Percentiles rank a stretch among this genome's conserved stretches.
Conservation (phyloP, 768 basidiomycete genomes). For the Amanita rubescens region DNA sequence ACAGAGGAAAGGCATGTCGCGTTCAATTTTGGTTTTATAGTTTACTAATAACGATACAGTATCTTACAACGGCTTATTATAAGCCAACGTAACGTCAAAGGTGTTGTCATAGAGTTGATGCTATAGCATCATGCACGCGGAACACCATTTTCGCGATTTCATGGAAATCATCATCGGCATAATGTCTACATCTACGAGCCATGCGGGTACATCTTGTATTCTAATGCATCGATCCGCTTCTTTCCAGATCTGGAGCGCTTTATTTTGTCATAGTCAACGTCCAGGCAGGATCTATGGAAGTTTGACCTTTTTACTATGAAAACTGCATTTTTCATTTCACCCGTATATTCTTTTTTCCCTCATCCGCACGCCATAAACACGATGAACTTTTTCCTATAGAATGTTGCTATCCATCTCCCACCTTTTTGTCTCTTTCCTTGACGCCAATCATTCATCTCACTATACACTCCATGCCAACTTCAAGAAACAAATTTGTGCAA, state of each 20-base stretch:
- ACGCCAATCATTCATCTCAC: neutral
- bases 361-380: neutral
- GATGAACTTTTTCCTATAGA: neutral
- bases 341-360: neutral
- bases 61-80: conserved; percentile 9
- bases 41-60: neutral
- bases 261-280: neutral
- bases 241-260: neutral
- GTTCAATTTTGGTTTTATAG: neutral
- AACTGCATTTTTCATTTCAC: neutral
- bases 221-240: neutral
- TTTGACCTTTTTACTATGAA: neutral
- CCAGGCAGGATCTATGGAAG: neutral
- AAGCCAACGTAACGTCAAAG: conserved; percentile 8
- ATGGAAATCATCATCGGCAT: neutral
- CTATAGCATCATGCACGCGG: neutral
- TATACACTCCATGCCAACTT: neutral
- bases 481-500: neutral
- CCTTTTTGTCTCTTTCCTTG: neutral
- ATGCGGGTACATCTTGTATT: neutral
- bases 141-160: neutral
- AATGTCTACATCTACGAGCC: neutral
- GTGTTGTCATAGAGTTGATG: conserved; percentile 3
- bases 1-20: conserved; percentile 74
- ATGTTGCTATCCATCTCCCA: neutral